Evolutionary conservation across 1,139 yeast species (phyloP).

Genomic region (Debaryomyces sp.): DNA sequence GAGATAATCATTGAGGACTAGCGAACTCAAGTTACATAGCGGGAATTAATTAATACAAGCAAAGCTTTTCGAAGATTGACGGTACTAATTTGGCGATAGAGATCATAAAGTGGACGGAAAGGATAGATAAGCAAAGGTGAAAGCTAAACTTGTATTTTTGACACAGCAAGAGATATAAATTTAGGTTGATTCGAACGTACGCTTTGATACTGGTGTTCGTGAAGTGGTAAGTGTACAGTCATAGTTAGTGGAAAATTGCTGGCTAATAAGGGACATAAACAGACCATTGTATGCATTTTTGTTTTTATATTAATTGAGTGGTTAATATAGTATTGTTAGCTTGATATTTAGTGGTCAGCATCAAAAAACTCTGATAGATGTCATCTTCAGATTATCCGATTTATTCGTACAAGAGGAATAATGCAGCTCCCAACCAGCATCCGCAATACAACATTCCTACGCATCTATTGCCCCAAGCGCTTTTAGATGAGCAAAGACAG

Average conservation of each 20-base stretch:
- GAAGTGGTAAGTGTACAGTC: neutral
- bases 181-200: neutral
- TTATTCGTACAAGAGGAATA: constrained; percentile 1
- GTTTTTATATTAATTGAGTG: neutral
- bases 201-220: neutral
- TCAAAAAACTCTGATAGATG: neutral
- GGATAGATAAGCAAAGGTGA: neutral
- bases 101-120: neutral
- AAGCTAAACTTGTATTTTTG: neutral
- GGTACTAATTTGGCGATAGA: neutral
- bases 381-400: neutral
- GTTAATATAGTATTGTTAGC: neutral
- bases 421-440: neutral
- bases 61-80: neutral
- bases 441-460: constrained; percentile 27
- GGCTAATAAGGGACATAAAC: neutral
- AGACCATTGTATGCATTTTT: neutral
- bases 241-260: neutral
- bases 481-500: constrained; percentile 18
- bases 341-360: neutral
- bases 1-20: neutral
- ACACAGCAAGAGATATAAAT: neutral
- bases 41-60: constrained; percentile 1
- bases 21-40: neutral
- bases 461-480: constrained; percentile 39